Conservation (phyloP, 192 early-diverging fungal species). For the Podochytrium sp. region DNA sequence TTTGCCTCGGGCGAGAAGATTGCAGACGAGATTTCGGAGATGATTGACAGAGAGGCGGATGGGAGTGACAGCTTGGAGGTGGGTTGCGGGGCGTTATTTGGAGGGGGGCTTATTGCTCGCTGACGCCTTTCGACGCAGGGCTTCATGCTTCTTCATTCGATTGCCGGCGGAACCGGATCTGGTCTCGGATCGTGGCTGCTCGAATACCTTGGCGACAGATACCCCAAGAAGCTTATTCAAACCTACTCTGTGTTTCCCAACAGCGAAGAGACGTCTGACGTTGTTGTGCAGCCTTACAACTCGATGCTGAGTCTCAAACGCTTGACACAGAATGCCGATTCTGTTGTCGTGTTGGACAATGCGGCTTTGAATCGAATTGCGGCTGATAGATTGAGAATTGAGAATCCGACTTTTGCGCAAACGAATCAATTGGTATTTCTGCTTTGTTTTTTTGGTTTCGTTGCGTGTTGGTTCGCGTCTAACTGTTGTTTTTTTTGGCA, state of each 20-base stretch:
- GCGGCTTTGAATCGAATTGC: conserved; percentile 92
- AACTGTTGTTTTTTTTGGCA: no score
- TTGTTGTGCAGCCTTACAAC: conserved; percentile 98
- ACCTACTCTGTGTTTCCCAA: conserved; percentile 99
- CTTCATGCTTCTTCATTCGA: conserved; percentile 95
- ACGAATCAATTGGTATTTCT: conserved; percentile 86
- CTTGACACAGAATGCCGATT: conserved; percentile 90
- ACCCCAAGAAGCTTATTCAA: conserved; percentile 96
- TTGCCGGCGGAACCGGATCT: conserved; percentile 98
- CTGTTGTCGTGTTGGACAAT: conserved; percentile 96
- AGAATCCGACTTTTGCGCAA: conserved; percentile 92
- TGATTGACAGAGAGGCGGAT: conserved; percentile 96
- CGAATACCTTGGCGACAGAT: conserved; percentile 91
- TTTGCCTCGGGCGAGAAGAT: conserved; percentile 86
- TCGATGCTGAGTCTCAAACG: conserved; percentile 90
- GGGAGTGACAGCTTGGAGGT: conserved; percentile 91
- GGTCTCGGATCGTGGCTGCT: conserved; percentile 92
- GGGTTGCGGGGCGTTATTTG: no score
- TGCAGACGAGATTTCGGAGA: conserved; percentile 91
- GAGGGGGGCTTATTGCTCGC: no score
- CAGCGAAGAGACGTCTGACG: conserved; percentile 86
- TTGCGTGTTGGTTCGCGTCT: conserved; percentile 28
- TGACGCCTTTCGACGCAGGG: conserved; percentile 70
- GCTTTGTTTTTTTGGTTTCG: neutral
- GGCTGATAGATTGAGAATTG: conserved; percentile 88